Evolutionary conservation across 208 protist species (phyloP), one percentile per base, ranked within the genome.

Genomic region (Leishmania tropica): DNA sequence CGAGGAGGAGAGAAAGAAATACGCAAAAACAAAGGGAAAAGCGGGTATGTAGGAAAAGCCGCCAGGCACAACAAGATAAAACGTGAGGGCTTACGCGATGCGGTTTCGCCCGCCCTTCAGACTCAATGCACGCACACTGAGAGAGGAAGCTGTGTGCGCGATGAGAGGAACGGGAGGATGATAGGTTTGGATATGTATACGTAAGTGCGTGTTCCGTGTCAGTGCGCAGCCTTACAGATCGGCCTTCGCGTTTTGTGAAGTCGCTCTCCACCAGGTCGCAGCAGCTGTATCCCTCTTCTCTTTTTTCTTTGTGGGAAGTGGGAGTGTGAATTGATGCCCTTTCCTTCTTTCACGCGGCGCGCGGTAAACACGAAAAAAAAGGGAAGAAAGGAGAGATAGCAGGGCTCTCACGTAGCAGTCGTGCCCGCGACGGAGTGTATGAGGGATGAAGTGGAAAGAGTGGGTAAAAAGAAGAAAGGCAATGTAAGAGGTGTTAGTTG

Each of bases 371-470:
- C 35, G 17, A 65, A 82, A 83, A 70, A 76, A 28, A 56, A 83
- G 40, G 74, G 83, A 85, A 28, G 76, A 86, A 58, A 60, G 83
- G 47, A n/a, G 81, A 86, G 74, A 48, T 15, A 42, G 19, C 77
- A 47, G 74, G 58, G 45, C 31, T 40, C 28, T 47, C 67, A 47
- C 67, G 42, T 17, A 72, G 21, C 40, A n/a, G 24, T 15, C n/a
- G 73, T 76, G 21, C 24, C 47, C 19, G 73, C 74, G 77, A n/a
- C 42, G 6, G 78, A 17, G 19, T 82, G 54, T 82, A 45, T 37
- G 62, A 76, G 37, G 37, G 53, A 51, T 21, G 48, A 40, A 56
- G 56, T 67, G 3, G 58, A 70, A 78, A 54, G 37, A 48, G 40
- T 72, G 13, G n/a, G 64, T 68, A 10, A 15, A 15, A 47, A 48